A percentile compares a stretch with the other conserved stretches of the same genome.
Evolutionary conservation across 208 protist species (phyloP).

Genomic region (Wallacemonas rigidus): DNA sequence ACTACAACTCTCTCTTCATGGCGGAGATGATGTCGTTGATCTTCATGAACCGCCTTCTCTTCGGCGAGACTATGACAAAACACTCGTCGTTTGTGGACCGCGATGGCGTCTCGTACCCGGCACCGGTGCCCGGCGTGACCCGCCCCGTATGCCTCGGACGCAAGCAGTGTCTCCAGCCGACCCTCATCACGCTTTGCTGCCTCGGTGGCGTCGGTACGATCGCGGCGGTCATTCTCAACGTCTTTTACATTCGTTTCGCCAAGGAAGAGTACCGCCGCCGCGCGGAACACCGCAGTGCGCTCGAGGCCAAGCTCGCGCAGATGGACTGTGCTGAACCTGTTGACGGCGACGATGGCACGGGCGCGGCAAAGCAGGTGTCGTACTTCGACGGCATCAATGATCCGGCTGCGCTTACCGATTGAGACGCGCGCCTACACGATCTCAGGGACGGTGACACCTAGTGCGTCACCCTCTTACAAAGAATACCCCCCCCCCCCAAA

Average conservation of each 20-base stretch:
- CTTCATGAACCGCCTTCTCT: constrained; percentile 53
- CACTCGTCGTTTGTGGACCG: constrained; percentile 22
- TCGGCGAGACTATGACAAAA: constrained; percentile 52
- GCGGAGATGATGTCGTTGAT: constrained; percentile 41
- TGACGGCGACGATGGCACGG: background rate
- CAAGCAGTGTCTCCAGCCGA: constrained; percentile 33
- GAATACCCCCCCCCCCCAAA: too few relatives aligned
- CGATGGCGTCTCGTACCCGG: constrained; percentile 7
- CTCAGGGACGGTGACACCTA: too few relatives aligned
- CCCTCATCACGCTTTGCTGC: constrained; percentile 32
- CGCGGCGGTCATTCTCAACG: constrained; percentile 25
- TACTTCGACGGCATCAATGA: background rate
- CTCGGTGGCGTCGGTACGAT: constrained; percentile 25
- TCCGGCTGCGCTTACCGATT: too few relatives aligned
- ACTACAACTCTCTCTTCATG: constrained; percentile 60
- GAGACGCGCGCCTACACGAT: background rate
- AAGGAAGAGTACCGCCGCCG: constrained; percentile 15
- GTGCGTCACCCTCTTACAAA: too few relatives aligned
- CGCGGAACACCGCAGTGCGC: constrained; percentile 11
- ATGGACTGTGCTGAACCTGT: background rate
- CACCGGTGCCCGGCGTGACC: constrained; percentile 1
- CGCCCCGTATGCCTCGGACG: constrained; percentile 28
- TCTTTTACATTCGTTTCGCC: constrained; percentile 44
- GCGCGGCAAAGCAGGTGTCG: background rate
- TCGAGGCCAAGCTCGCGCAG: constrained; percentile 21